Evolutionary conservation across 2,329 filamentous ascomycete species (phyloP), one percentile per base, ranked within the genome.

Genomic region (Orbilia javanica): DNA sequence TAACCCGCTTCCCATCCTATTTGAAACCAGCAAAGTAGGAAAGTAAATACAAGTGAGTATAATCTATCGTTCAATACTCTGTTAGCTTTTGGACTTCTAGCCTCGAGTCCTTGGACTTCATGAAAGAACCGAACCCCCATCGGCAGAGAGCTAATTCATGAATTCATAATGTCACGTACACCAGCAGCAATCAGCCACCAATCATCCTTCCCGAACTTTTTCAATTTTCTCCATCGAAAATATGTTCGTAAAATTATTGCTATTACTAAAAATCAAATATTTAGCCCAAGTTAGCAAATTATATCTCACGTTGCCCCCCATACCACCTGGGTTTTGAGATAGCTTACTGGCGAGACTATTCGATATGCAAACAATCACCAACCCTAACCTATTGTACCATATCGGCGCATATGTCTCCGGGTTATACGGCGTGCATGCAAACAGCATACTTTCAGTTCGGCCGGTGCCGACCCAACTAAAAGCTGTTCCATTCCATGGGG

Each of bases 121-220:
- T 13, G 31, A 60, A 25, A 22, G 46, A 25, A 13, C 36, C 11
- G 11, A 29, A 62, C n/a, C n/a, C n/a, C n/a, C n/a, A n/a, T n/a
- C n/a, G n/a, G 29, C 22, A 55, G 10, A 57, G 34, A 36, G 44
- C n/a, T 5, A 20, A 46, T 29, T 34, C 73, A n/a, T n/a, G n/a
- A n/a, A n/a, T n/a, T n/a, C n/a, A n/a, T n/a, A n/a, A n/a, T n/a
- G n/a, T n/a, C n/a, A n/a, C n/a, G 52, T 81, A 83, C 82, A 39
- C 76, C 80, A 71, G 82, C 82, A 53, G 79, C 74, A 4, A 79
- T 66, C 53, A 83, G 81, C 81, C 82, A 82, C 52, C 71, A 79
- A 69, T 83, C 82, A 60, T 83, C 82, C 15, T 72, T 75, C 31
- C 81, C 80, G 53, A 82, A 80, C n/a, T 69, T 79, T 20, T 79